Evolutionary conservation across 2,329 filamentous ascomycete species (phyloP).

Genomic region (Lanzia echinophila): DNA sequence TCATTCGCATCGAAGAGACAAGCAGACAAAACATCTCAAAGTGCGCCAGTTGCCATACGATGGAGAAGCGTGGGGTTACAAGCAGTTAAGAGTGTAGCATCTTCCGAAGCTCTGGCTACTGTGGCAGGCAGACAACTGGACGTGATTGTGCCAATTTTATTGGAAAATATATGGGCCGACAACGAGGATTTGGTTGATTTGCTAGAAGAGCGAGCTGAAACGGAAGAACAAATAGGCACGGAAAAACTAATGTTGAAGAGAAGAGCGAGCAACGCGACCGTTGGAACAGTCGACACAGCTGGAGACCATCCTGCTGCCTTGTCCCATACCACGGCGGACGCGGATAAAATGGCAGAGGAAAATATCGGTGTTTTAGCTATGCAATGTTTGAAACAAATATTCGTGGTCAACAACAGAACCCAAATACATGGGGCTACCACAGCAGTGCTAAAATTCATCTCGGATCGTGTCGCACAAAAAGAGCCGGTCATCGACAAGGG

Average conservation of each 20-base stretch:
- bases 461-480: constrained; percentile 47
- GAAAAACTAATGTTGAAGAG: constrained; percentile 55
- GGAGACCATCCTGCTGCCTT: constrained; percentile 63
- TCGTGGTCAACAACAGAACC: constrained; percentile 70
- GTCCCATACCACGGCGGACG: constrained; percentile 76
- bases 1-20: constrained; percentile 63
- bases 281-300: constrained; percentile 60
- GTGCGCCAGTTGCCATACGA: constrained; percentile 68
- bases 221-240: constrained; percentile 61
- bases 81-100: constrained; percentile 74
- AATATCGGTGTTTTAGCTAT: constrained; percentile 79
- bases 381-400: constrained; percentile 80
- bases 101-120: constrained; percentile 70
- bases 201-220: constrained; percentile 59
- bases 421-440: constrained; percentile 75
- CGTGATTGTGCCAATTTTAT: constrained; percentile 73
- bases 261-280: constrained; percentile 73
- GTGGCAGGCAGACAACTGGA: constrained; percentile 70
- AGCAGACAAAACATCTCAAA: constrained; percentile 48
- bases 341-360: constrained; percentile 83
- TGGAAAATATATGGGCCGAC: constrained; percentile 79
- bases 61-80: constrained; percentile 69
- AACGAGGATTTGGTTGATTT: constrained; percentile 62
- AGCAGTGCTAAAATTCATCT: constrained; percentile 69
- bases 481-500: constrained; percentile 45